These are phyloP conservation scores for Grosmannia penicillata DNA, from an alignment of 2,329 filamentous ascomycete species.

Conservation along the genomic window DNA sequence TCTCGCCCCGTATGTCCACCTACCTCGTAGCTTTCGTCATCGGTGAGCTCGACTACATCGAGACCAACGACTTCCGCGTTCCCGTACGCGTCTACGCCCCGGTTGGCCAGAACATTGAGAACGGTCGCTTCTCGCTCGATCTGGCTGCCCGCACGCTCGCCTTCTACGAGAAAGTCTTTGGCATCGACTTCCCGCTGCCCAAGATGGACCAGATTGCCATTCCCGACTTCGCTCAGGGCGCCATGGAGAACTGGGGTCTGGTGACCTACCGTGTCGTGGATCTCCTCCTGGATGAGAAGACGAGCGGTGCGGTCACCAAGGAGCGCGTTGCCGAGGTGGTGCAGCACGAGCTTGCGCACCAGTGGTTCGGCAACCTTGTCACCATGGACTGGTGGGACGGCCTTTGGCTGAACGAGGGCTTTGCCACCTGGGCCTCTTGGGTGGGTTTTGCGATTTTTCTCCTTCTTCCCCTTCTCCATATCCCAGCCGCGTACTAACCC, in stretches of 20 bases:
- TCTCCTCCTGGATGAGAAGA: constrained; percentile 81
- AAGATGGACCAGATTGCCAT: constrained; percentile 97
- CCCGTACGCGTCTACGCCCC: constrained; percentile 92
- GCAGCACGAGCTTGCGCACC: constrained; percentile 88
- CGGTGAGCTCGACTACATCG: constrained; percentile 85
- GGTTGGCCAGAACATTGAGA: constrained; percentile 76
- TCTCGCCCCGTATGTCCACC: constrained; percentile 86
- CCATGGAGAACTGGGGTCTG: constrained; percentile 98
- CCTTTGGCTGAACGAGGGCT: constrained; percentile 81
- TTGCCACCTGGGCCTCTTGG: constrained; percentile 72
- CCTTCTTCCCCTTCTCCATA: background rate
- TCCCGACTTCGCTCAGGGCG: constrained; percentile 87
- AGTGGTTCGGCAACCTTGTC: constrained; percentile 85
- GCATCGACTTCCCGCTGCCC: constrained; percentile 70
- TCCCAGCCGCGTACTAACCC: background rate
- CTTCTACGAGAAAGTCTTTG: constrained; percentile 93
- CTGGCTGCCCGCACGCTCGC: constrained; percentile 78
- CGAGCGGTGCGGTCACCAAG: constrained; percentile 74
- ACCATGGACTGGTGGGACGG: constrained; percentile 95
- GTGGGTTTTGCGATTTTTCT: too few relatives aligned
- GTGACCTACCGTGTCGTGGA: constrained; percentile 92
- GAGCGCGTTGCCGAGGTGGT: constrained; percentile 90
- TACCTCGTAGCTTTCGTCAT: constrained; percentile 91
- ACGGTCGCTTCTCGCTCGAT: constrained; percentile 79
- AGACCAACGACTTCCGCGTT: constrained; percentile 81